Conservation (phyloP, 1,139 yeast species). For the Suhomyces ambrosiae region DNA sequence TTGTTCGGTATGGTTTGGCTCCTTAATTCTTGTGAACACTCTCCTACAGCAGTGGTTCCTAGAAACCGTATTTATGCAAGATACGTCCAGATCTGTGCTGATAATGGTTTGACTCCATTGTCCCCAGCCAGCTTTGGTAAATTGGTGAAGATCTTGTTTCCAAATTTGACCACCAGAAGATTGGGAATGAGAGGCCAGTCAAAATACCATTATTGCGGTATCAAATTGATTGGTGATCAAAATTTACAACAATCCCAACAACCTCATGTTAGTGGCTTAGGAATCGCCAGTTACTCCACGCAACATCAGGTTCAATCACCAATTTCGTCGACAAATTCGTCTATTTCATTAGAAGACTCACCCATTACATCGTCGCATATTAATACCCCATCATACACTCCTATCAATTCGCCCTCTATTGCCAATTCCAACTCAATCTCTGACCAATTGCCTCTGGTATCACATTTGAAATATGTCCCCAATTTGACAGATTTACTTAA, state of each 20-base stretch:
- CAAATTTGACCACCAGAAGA: slow-evolving; percentile 76
- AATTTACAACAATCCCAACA: slow-evolving; percentile 16
- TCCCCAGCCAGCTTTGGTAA: slow-evolving; percentile 91
- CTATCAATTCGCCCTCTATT: slow-evolving; percentile 21
- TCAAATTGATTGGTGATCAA: slow-evolving; percentile 60
- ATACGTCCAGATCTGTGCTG: slow-evolving; percentile 74
- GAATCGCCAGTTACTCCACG: slow-evolving; percentile 10
- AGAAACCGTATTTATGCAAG: slow-evolving; percentile 80
- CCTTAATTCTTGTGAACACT: slow-evolving; percentile 64
- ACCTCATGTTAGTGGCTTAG: slow-evolving; percentile 15
- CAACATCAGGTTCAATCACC: slow-evolving; percentile 26
- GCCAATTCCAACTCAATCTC: slow-evolving; percentile 17
- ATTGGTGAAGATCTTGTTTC: slow-evolving; percentile 72
- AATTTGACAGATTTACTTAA: slow-evolving; percentile 34
- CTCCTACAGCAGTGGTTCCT: slow-evolving; percentile 76
- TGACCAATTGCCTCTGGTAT: slow-evolving; percentile 22
- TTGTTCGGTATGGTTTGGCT: slow-evolving; percentile 84
- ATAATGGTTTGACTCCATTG: slow-evolving; percentile 65
- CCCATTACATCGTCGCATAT: slow-evolving; percentile 17
- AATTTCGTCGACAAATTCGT: slow-evolving; percentile 24
- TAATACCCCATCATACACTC: slow-evolving; percentile 21
- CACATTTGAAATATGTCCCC: slow-evolving; percentile 39
- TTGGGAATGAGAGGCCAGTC: slow-evolving; percentile 88
- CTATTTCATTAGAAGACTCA: slow-evolving; percentile 19
- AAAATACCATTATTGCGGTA: slow-evolving; percentile 89